These are phyloP conservation scores for Populus hybrid DNA, from an alignment of 441 rosid species.

Conservation along the genomic window DNA sequence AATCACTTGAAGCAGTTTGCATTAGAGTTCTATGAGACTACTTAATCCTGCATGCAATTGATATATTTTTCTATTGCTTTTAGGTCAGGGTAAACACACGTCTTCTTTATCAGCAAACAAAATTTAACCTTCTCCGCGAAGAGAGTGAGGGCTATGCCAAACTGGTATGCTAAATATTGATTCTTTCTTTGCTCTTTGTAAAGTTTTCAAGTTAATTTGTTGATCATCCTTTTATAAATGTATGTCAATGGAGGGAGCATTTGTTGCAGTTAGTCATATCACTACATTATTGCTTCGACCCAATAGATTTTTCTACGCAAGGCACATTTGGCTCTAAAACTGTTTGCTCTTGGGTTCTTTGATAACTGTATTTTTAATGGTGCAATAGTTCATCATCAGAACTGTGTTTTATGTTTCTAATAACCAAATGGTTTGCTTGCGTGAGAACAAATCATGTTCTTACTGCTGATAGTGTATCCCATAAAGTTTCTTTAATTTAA, in stretches of 20 bases:
- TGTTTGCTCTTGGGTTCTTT: not conserved
- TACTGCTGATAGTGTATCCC: not conserved
- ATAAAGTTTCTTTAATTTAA: not conserved
- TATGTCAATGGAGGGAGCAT: not conserved
- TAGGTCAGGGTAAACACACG: conserved; percentile 99
- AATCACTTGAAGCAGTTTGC: not conserved
- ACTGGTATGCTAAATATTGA: conserved; percentile 54
- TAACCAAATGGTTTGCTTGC: too few relatives aligned
- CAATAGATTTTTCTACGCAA: not conserved
- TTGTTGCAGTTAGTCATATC: not conserved
- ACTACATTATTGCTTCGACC: not conserved
- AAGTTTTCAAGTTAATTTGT: not conserved
- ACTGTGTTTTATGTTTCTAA: not conserved
- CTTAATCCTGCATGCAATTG: not conserved
- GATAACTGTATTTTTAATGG: not conserved
- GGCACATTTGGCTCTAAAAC: not conserved
- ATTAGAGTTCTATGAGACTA: not conserved
- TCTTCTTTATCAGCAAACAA: conserved; percentile 98
- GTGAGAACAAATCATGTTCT: too few relatives aligned
- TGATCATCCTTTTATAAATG: not conserved
- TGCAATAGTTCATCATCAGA: not conserved
- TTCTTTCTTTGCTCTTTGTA: not conserved
- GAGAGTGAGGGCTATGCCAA: conserved; percentile 99
- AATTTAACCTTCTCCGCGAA: conserved; percentile 97
- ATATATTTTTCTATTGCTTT: conserved; percentile 15